These are phyloP conservation scores for Boletus subcaerulescens DNA, from an alignment of 768 basidiomycete species.

Conservation along the genomic window DNA sequence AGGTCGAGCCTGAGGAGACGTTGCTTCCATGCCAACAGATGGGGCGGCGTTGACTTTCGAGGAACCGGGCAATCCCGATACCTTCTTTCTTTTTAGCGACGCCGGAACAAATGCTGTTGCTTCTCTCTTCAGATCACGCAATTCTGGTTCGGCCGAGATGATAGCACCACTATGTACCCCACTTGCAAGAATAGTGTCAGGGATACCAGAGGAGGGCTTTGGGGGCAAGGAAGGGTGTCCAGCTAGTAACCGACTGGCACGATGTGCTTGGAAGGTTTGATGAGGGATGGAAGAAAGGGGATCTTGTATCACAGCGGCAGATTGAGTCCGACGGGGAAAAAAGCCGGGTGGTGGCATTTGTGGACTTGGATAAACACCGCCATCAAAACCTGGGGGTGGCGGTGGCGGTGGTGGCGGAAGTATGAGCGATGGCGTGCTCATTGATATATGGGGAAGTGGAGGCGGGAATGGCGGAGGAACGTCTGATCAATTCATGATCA, in stretches of 20 bases:
- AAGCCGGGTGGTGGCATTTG: constrained; percentile 62
- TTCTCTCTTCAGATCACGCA: constrained; percentile 94
- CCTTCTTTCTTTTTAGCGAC: constrained; percentile 73
- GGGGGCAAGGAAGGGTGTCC: constrained; percentile 44
- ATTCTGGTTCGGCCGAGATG: constrained; percentile 79
- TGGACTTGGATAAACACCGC: constrained; percentile 17
- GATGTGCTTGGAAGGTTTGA: constrained; percentile 74
- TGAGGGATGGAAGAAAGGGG: constrained; percentile 74
- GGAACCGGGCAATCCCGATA: constrained; percentile 31
- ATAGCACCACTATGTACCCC: constrained; percentile 52
- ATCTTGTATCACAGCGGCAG: constrained; percentile 61
- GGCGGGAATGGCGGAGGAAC: constrained; percentile 21
- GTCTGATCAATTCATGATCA: constrained; percentile 2
- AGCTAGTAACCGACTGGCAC: constrained; percentile 39
- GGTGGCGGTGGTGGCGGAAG: constrained; percentile 15
- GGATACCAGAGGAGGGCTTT: constrained; percentile 33
- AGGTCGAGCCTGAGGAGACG: constrained; percentile 46
- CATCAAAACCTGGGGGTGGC: constrained; percentile 12
- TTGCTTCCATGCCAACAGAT: constrained; percentile 30
- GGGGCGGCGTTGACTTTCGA: constrained; percentile 66
- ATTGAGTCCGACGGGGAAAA: constrained; percentile 54
- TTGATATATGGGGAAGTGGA: constrained; percentile 14
- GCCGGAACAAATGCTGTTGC: constrained; percentile 89
- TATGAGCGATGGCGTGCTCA: constrained; percentile 18
- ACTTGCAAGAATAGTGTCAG: constrained; percentile 42